Evolutionary conservation across 164 flowering plant genomes (phyloP).

Genomic region (Chloranthus sessilifolius): DNA sequence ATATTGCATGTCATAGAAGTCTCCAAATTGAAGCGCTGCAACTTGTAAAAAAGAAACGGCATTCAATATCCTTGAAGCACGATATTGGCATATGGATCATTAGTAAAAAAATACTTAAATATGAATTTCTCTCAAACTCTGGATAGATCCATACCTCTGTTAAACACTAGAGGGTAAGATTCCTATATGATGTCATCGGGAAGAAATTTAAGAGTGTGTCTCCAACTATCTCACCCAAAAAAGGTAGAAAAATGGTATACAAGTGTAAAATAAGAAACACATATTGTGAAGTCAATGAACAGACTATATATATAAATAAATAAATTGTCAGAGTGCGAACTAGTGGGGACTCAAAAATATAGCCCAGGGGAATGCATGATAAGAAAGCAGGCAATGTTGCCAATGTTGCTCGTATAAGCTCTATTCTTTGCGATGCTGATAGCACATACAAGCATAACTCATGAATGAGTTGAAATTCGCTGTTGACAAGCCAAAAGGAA

Average conservation of each 20-base stretch:
- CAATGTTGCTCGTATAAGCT: constrained; percentile 88
- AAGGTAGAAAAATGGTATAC: too few relatives aligned
- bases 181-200: constrained; percentile 73
- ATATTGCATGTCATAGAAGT: constrained; percentile 70
- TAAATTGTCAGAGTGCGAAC: constrained; percentile 46
- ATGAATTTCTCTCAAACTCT: too few relatives aligned
- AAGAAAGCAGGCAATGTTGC: constrained; percentile 96
- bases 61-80: neutral
- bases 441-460: constrained; percentile 97
- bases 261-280: too few relatives aligned
- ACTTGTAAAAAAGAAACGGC: constrained; percentile 70
- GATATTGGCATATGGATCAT: too few relatives aligned
- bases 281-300: too few relatives aligned
- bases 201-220: constrained; percentile 84
- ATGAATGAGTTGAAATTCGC: constrained; percentile 98
- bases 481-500: constrained; percentile 30
- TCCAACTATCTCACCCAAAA: constrained; percentile 53
- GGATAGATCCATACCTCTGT: constrained; percentile 68
- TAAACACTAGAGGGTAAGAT: constrained; percentile 89
- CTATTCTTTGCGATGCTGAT: constrained; percentile 90
- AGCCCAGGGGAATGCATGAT: constrained; percentile 98
- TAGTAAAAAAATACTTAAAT: too few relatives aligned
- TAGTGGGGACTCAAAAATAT: constrained; percentile 94
- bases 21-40: constrained; percentile 87
- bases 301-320: too few relatives aligned